Conservation (phyloP, 176 grass and related monocot species). For the Rhynchospora breviuscula region DNA sequence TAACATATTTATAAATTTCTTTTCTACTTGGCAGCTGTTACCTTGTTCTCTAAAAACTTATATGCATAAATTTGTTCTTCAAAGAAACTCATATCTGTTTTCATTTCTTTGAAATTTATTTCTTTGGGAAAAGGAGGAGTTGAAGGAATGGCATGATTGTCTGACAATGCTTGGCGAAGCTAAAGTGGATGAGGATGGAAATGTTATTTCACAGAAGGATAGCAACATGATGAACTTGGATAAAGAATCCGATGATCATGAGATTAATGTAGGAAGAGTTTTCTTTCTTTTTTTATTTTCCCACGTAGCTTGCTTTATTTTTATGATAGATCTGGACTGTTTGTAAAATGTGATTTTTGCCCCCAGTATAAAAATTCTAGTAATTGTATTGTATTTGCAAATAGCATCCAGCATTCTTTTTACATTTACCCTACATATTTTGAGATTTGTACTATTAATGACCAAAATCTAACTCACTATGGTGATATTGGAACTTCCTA, state of each 20-base stretch:
- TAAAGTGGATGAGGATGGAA: constrained; percentile 84
- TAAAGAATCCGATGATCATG: constrained; percentile 77
- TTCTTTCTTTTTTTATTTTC: neutral
- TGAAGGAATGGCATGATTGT: constrained; percentile 99
- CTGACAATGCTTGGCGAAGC: constrained; percentile 91
- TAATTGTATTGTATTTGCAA: neutral
- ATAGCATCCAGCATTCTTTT: neutral
- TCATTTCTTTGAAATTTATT: neutral
- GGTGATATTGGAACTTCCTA: neutral
- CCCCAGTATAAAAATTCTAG: neutral
- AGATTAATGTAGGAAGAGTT: constrained; percentile 63
- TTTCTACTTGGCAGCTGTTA: too few species aligned
- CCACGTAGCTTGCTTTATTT: neutral
- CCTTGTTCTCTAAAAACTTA: neutral
- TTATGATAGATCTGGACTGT: neutral
- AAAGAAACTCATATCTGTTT: constrained; percentile 60
- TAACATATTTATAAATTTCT: too few species aligned
- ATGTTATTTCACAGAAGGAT: constrained; percentile 79
- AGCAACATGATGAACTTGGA: constrained; percentile 76
- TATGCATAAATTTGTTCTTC: constrained; percentile 21
- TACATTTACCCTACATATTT: neutral
- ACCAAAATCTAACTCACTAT: neutral
- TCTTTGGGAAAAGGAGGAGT: constrained; percentile 51
- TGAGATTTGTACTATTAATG: neutral
- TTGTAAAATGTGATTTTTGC: neutral